Evolutionary conservation across 1,284 basidiomycete species (phyloP).

Genomic region (Omphalotus olearius): DNA sequence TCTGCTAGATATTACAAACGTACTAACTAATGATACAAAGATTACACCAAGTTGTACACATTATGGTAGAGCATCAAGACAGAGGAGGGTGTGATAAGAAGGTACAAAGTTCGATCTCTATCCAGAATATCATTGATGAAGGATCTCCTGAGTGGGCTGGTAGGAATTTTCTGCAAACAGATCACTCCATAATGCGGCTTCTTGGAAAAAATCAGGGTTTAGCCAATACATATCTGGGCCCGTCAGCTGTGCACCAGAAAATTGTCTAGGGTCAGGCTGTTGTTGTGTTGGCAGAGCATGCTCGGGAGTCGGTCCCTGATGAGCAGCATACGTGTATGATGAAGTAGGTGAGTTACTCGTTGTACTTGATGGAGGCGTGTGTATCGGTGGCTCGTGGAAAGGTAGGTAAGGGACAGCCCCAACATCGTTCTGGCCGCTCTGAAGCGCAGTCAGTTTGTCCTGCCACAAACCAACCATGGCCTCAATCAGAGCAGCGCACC

Average conservation of each 20-base stretch:
- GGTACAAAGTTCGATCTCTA: not conserved
- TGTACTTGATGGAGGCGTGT: not conserved
- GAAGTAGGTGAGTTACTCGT: not conserved
- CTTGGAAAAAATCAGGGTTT: not conserved
- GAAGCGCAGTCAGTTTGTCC: not conserved
- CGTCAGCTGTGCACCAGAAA: not conserved
- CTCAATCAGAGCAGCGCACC: constrained; percentile 9
- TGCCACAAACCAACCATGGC: constrained; percentile 13
- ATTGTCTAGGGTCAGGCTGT: no score
- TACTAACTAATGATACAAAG: no score
- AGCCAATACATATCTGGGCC: not conserved
- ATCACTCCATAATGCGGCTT: constrained; percentile 9
- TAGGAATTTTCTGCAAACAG: constrained; percentile 1
- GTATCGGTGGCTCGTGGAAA: not conserved
- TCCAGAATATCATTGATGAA: not conserved
- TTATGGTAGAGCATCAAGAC: no score
- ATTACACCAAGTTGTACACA: no score
- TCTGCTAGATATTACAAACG: no score
- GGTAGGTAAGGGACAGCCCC: not conserved
- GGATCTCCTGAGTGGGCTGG: not conserved
- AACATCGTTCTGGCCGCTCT: not conserved
- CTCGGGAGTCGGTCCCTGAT: not conserved
- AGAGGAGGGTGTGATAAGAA: not conserved
- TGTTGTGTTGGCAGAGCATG: not conserved
- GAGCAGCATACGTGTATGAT: not conserved